phyloP scores from a whole-genome alignment of 768 basidiomycete genomes.

The Phylloporus rhodoxanthus region DNA sequence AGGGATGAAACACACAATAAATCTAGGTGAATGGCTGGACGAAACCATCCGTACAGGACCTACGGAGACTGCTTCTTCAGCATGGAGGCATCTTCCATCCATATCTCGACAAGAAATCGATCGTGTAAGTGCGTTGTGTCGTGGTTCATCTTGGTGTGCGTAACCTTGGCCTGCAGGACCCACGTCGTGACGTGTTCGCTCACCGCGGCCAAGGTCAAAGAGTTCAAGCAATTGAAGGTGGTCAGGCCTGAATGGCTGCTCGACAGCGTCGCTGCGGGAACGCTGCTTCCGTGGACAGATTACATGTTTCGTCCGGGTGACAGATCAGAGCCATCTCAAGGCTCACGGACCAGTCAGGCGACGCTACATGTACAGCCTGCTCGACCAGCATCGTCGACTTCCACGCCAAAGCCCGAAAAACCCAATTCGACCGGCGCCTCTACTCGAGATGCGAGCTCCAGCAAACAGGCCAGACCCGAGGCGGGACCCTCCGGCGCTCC shows the following conservation, averaged over 20 bases:
- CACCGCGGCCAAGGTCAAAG: slow-evolving; percentile 82
- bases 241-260: slow-evolving; percentile 85
- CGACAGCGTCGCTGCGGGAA: slow-evolving; percentile 63
- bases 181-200: slow-evolving; percentile 90
- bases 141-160: not conserved
- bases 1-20: not conserved
- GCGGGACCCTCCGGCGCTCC: slow-evolving; percentile 3
- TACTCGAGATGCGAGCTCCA: not conserved
- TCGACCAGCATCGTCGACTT: slow-evolving; percentile 4
- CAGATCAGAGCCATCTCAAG: slow-evolving; percentile 46
- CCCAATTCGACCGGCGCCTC: not conserved
- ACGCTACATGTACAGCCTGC: slow-evolving; percentile 10
- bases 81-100: slow-evolving; percentile 82
- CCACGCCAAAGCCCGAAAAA: not conserved
- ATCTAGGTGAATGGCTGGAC: slow-evolving; percentile 86
- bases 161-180: slow-evolving; percentile 44
- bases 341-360: slow-evolving; percentile 25
- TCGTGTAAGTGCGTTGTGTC: slow-evolving; percentile 47
- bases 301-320: slow-evolving; percentile 55
- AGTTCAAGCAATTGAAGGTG: slow-evolving; percentile 88
- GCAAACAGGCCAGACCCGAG: not conserved
- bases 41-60: slow-evolving; percentile 76
- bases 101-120: slow-evolving; percentile 72
- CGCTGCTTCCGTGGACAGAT: slow-evolving; percentile 73
- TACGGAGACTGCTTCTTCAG: slow-evolving; percentile 71